Evolutionary conservation across 371 early-diverging fungal genomes (phyloP).

Genomic region (Basidiobolus meristosporus): DNA sequence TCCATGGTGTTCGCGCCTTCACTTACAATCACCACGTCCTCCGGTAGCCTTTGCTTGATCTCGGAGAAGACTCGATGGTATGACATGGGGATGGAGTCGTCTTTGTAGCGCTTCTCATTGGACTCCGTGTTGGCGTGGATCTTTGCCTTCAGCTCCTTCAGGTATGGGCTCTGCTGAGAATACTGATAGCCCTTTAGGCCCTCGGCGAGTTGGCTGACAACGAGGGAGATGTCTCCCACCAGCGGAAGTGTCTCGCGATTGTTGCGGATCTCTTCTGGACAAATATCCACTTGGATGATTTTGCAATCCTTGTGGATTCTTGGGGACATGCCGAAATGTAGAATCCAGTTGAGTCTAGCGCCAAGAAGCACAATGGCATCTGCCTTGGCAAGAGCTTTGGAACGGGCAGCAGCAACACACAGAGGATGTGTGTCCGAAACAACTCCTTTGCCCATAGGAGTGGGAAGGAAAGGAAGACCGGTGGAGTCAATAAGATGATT

Average conservation of each 20-base stretch:
- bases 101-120: slow-evolving; percentile 11
- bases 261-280: slow-evolving; percentile 40
- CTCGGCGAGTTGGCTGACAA: slow-evolving; percentile 1
- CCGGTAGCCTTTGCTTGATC: slow-evolving; percentile 25
- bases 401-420: slow-evolving; percentile 51
- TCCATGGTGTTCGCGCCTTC: slow-evolving; percentile 82
- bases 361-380: slow-evolving; percentile 57
- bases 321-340: slow-evolving; percentile 47
- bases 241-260: slow-evolving; percentile 11
- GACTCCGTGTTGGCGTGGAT: slow-evolving; percentile 19
- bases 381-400: slow-evolving; percentile 37
- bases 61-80: slow-evolving; percentile 47
- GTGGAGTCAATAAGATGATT: slow-evolving; percentile 24
- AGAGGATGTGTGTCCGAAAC: slow-evolving; percentile 36
- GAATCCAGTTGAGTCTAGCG: slow-evolving; percentile 62
- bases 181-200: background rate
- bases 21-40: slow-evolving; percentile 33
- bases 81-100: slow-evolving; percentile 24
- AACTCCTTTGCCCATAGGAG: slow-evolving; percentile 69
- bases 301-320: slow-evolving; percentile 27
- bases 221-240: slow-evolving; percentile 34
- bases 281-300: slow-evolving; percentile 55
- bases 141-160: slow-evolving; percentile 12
- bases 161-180: slow-evolving; percentile 9
- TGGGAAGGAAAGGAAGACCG: slow-evolving; percentile 50